Evolutionary conservation across 1,284 basidiomycete genomes (phyloP).

Genomic region (Rhodotorula sp.): DNA sequence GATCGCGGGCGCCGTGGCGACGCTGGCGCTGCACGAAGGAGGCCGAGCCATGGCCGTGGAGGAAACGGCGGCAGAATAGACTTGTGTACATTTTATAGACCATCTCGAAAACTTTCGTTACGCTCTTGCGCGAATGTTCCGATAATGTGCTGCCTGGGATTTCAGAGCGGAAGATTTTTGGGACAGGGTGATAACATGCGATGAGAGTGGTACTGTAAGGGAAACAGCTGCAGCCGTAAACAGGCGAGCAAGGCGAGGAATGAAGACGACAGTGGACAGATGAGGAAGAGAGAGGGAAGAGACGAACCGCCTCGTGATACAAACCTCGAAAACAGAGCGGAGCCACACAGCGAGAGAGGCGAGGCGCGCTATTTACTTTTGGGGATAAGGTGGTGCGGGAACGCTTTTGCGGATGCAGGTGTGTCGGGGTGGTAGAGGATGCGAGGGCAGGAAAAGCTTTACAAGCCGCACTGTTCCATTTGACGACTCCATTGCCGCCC

Average conservation of each 20-base stretch:
- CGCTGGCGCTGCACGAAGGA: conserved; percentile 27
- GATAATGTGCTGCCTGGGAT: too few species aligned
- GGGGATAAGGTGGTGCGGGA: too few species aligned
- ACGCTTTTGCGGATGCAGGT: too few species aligned
- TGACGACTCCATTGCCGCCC: conserved; percentile 32
- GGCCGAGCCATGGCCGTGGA: conserved; percentile 26
- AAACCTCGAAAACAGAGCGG: neutral
- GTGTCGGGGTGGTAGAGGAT: too few species aligned
- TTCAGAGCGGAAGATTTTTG: too few species aligned
- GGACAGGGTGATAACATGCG: too few species aligned
- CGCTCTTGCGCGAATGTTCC: too few species aligned
- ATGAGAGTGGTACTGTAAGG: too few species aligned
- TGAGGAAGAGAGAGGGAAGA: too few species aligned
- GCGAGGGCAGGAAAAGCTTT: neutral
- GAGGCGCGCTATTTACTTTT: conserved; percentile 1
- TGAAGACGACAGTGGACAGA: neutral
- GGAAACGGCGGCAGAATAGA: neutral
- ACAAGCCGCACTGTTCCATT: conserved; percentile 33
- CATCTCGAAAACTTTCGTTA: too few species aligned
- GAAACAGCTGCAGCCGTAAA: too few species aligned
- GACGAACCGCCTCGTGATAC: neutral
- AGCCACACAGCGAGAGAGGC: neutral
- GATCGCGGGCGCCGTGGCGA: conserved; percentile 12
- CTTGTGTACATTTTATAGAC: neutral
- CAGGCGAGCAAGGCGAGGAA: neutral